These are phyloP conservation scores for Citrus reticulata DNA, from an alignment of 345 rosid genomes.

Conservation along the genomic window DNA sequence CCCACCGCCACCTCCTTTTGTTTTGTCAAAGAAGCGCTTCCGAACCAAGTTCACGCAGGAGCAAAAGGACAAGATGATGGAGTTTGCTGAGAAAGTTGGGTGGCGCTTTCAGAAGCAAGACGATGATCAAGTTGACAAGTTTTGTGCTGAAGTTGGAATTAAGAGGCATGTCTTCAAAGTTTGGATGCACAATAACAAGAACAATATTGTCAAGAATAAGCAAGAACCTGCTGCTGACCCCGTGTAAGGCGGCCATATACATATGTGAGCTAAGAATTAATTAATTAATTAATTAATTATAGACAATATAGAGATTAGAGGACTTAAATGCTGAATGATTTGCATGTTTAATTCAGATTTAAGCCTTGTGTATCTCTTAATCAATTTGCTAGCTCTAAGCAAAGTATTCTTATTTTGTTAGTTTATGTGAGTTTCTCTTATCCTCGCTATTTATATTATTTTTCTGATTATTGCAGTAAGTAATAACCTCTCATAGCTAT, in stretches of 20 bases:
- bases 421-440: not conserved
- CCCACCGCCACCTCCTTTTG: slow-evolving; percentile 41
- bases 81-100: slow-evolving; percentile 69
- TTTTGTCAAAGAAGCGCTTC: slow-evolving; percentile 56
- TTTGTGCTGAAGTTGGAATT: slow-evolving; percentile 64
- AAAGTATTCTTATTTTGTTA: not conserved
- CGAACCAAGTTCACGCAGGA: slow-evolving; percentile 65
- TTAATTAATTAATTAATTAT: too few relatives aligned
- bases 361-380: not conserved
- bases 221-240: slow-evolving; percentile 23
- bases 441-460: not conserved
- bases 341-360: not conserved
- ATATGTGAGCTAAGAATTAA: too few relatives aligned
- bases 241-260: not conserved
- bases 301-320: too few relatives aligned
- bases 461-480: too few relatives aligned
- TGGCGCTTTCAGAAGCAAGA: slow-evolving; percentile 77
- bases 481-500: too few relatives aligned
- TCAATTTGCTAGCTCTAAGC: not conserved
- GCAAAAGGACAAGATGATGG: slow-evolving; percentile 80
- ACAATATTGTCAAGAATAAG: slow-evolving; percentile 37
- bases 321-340: too few relatives aligned
- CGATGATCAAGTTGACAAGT: slow-evolving; percentile 55
- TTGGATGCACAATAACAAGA: slow-evolving; percentile 93
- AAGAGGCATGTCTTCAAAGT: slow-evolving; percentile 75